Evolutionary conservation across 2,329 filamentous ascomycete species (phyloP), one percentile per base, ranked within the genome.

Genomic region (Cladosporium sp.): DNA sequence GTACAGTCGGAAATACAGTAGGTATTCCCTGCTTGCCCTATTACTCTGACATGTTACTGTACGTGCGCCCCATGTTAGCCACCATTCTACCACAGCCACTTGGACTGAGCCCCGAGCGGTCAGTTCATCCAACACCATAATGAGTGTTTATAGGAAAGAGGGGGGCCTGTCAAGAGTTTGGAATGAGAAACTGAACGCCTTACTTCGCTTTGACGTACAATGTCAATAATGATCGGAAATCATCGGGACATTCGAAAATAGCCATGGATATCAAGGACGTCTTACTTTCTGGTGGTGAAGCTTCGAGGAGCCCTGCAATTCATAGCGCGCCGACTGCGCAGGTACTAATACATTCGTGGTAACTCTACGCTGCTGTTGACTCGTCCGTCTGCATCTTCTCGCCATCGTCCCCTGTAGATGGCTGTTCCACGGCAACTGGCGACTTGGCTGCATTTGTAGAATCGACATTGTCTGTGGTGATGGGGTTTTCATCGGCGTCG

Each of bases 321-420:
- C 39, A 46, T 46, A 21, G n/a, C 39, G 39, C 39, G n/a, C n/a
- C n/a, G 39, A 13, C 21, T 46, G 39, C 39, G 39, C 39, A 46
- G 39, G 30, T 61, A 30, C 30, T 36, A 23, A 21, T 51, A 53
- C 43, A 61, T 51, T 51, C 46, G 16, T 61, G 48, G 23, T 36
- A 28, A 54, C 34, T 18, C 54, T 56, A 63, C 30, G 60, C n/a
- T 56, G 34, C 49, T 63, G 43, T 39, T 25, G 60, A 56, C 34
- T 54, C 32, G 34, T 63, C 60, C 6, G 34, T 63, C 49, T 63
- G 60, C 49, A 56, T 46, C 39, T 56, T 30, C 34, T 63, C 60
- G 30, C n/a, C 23, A 14, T 51, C 58, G 25, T 61, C 58, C 21
- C 30, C 49, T 14, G 25, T 18, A 2, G 60, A n/a, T 14, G 49